Evolutionary conservation across 176 grass and related monocot species (phyloP).

Genomic region (Tuctoria greenei): DNA sequence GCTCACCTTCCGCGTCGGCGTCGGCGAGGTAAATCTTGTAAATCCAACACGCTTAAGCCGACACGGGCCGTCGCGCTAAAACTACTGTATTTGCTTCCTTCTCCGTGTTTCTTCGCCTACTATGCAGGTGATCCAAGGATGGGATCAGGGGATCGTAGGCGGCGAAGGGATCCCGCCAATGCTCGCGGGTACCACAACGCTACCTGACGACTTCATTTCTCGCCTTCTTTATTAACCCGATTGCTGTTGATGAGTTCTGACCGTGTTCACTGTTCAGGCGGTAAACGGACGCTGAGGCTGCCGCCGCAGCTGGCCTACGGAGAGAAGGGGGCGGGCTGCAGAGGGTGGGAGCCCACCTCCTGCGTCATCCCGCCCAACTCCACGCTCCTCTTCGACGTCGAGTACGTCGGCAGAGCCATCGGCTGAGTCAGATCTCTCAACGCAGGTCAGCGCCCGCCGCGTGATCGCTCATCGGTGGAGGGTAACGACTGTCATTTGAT

Average conservation of each 20-base stretch:
- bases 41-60: not conserved
- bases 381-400: conserved; percentile 90
- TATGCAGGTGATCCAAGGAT: conserved; percentile 88
- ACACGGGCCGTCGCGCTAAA: too few species aligned
- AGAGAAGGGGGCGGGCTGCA: conserved; percentile 74
- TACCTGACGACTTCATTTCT: not conserved
- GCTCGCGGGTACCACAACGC: conserved; percentile 51
- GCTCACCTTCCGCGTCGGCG: conserved; percentile 67
- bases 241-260: too few species aligned
- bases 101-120: not conserved
- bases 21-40: conserved; percentile 75
- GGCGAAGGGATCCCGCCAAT: conserved; percentile 87
- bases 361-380: conserved; percentile 90
- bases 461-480: too few species aligned
- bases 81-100: too few species aligned
- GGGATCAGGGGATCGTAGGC: conserved; percentile 85
- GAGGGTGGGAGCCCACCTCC: conserved; percentile 70
- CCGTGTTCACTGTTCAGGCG: conserved; percentile 44
- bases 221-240: not conserved
- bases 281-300: conserved; percentile 77
- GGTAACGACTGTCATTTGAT: too few species aligned
- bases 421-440: conserved; percentile 14
- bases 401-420: conserved; percentile 68
- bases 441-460: too few species aligned
- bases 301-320: conserved; percentile 83